These are phyloP conservation scores for Penicillium olsonii DNA, from an alignment of 2,329 filamentous ascomycete species.

Conservation along the genomic window DNA sequence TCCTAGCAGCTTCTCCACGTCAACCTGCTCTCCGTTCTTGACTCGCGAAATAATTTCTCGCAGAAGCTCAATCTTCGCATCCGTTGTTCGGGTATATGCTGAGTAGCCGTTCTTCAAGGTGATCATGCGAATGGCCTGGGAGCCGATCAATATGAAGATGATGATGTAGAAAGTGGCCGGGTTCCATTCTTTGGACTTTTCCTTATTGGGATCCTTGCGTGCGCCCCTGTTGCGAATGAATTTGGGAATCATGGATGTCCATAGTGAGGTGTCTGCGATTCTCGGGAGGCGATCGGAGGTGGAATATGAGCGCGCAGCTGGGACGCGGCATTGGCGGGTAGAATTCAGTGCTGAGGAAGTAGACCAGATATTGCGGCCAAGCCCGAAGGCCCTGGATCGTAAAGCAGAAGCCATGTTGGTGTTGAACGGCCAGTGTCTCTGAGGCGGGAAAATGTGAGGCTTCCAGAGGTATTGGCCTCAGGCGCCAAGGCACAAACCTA, in stretches of 20 bases:
- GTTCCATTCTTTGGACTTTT: slow-evolving; percentile 68
- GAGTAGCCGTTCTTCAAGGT: slow-evolving; percentile 73
- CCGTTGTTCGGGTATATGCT: slow-evolving; percentile 72
- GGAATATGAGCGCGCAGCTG: slow-evolving; percentile 17
- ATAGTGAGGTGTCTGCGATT: slow-evolving; percentile 62
- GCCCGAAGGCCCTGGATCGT: slow-evolving; percentile 17
- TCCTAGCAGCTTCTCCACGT: slow-evolving; percentile 80
- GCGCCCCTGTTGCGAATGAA: slow-evolving; percentile 42
- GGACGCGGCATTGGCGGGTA: slow-evolving; percentile 6
- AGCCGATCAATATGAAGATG: slow-evolving; percentile 85
- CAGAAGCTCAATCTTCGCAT: slow-evolving; percentile 74
- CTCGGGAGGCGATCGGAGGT: slow-evolving; percentile 35
- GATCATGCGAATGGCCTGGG: slow-evolving; percentile 93
- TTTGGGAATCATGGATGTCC: slow-evolving; percentile 70
- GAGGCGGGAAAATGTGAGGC: slow-evolving; percentile 13
- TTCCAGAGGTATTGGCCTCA: slow-evolving; percentile 14
- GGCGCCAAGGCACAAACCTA: slow-evolving; percentile 12
- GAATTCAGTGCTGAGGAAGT: slow-evolving; percentile 2
- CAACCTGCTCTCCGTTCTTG: slow-evolving; percentile 62
- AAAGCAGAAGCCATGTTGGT: slow-evolving; percentile 20
- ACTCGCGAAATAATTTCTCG: slow-evolving; percentile 60
- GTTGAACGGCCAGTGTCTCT: neutral
- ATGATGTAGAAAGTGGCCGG: slow-evolving; percentile 80
- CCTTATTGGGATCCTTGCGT: slow-evolving; percentile 31
- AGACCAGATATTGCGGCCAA: slow-evolving; percentile 7